Percentiles rank a stretch among this genome's conserved stretches.
Evolutionary conservation across 495 filamentous ascomycete genomes (phyloP).

Genomic region (Aspergillus carlsbadensis): DNA sequence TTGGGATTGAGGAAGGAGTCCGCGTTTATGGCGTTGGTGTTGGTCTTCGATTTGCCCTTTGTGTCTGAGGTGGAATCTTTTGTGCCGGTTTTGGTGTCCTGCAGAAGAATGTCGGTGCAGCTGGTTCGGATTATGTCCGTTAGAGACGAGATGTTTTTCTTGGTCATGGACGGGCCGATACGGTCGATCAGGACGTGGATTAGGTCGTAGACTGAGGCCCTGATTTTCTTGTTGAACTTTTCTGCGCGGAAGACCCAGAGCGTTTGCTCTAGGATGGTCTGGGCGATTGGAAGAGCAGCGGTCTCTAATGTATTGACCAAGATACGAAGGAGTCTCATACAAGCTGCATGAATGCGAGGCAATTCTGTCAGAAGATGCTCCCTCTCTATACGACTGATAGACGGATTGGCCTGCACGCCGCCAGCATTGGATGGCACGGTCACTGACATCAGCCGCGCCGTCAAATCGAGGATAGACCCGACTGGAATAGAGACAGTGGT

Average conservation of each 20-base stretch:
- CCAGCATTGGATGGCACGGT: slow-evolving; percentile 50
- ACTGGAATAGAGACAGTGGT: slow-evolving; percentile 61
- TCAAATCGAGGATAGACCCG: slow-evolving; percentile 61
- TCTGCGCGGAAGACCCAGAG: slow-evolving; percentile 67
- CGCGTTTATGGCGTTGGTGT: slow-evolving; percentile 45
- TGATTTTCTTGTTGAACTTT: slow-evolving; percentile 53
- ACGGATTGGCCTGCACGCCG: slow-evolving; percentile 55
- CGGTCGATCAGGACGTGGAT: slow-evolving; percentile 54
- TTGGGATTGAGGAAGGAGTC: slow-evolving; percentile 52
- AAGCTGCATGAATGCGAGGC: slow-evolving; percentile 69
- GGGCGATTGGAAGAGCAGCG: slow-evolving; percentile 51
- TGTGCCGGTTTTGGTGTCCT: slow-evolving; percentile 35
- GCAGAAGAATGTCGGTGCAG: slow-evolving; percentile 62
- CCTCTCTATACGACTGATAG: slow-evolving; percentile 74
- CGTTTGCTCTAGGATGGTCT: slow-evolving; percentile 64
- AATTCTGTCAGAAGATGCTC: slow-evolving; percentile 69
- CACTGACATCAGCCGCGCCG: slow-evolving; percentile 66
- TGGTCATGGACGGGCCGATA: slow-evolving; percentile 63
- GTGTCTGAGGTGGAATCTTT: slow-evolving; percentile 25
- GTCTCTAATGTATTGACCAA: slow-evolving; percentile 54
- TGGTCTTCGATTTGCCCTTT: slow-evolving; percentile 37
- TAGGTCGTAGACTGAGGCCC: slow-evolving; percentile 58
- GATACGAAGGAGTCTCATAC: slow-evolving; percentile 55
- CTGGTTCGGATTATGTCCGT: slow-evolving; percentile 55
- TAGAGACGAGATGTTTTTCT: slow-evolving; percentile 58